Base-by-base conservation (phyloP, 2,329 filamentous ascomycete genomes). In the Diaporthe ilicicola region DNA sequence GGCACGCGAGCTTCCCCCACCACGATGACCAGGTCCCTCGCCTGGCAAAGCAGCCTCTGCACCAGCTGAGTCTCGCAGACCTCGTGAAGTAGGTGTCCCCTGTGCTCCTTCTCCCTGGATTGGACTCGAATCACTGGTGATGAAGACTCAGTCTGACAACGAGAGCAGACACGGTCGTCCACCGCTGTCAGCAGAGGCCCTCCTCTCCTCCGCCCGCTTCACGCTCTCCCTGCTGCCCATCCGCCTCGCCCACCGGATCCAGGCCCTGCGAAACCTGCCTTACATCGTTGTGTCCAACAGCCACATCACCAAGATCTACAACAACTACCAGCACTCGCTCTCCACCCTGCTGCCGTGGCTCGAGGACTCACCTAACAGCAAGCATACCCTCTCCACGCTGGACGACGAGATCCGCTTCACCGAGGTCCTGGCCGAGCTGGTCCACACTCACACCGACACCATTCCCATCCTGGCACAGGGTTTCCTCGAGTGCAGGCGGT, bases 221-320 rank as follows among this genome's bases (percentile, higher is more conserved):
- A 97, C 96, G 15, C 92, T 98, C 75, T 93, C 92, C 34, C 92
- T 98, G 67, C 91, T 98, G 12, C 96, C 96, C 17, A 93, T 96
- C 62, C 94, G 96, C 46, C 91, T 99, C 32, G 96, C 96, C 32
- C 94, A 97, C 80, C 94, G 96, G 70, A 97, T 99, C 74, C 93
- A 97, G 80, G 94, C 94, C 53, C 86, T 99, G 22, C 92, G 95
- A 74, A 97, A 97, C 79, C 89, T 99, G 10, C 96, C 96, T 0
- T 99, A 95, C 82, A 98, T 99, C 74, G 95, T 99, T 69, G 96
- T 99, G 32, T 95, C 95, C n/a, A 98, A 99, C 79, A 94, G 94
- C 1, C 94, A 98, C 79, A 94, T 99, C 76, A 93, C 92, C 32
- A 92, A 92, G 77, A 99, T 99, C 74, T 97, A 98, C 85, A 91